Evolutionary conservation across 257 asterid species (phyloP).

Genomic region (Asclepias syriaca): DNA sequence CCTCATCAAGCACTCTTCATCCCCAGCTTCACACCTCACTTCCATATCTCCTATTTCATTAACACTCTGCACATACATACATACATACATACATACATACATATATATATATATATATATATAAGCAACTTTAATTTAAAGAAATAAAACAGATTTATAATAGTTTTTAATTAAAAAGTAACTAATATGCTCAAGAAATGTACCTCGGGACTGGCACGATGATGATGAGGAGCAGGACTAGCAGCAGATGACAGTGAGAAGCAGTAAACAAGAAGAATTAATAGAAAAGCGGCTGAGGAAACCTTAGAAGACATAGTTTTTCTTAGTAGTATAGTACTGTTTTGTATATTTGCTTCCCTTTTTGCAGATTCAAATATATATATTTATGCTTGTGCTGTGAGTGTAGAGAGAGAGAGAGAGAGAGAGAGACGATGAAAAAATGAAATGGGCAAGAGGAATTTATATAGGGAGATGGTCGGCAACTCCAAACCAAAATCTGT

Average conservation of each 20-base stretch:
- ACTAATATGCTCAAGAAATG: not conserved
- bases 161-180: no score
- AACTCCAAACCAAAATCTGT: not conserved
- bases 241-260: conserved; percentile 37
- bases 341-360: not conserved
- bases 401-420: not conserved
- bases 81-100: no score
- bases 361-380: not conserved
- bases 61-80: conserved; percentile 3
- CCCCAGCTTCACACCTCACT: conserved; percentile 43
- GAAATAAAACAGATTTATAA: no score
- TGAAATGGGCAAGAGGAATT: not conserved
- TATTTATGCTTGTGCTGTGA: not conserved
- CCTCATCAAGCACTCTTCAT: conserved; percentile 63
- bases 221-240: conserved; percentile 32
- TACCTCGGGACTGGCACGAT: conserved; percentile 12
- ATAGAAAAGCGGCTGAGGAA: conserved; percentile 25
- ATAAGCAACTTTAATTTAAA: no score
- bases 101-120: no score
- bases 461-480: conserved; percentile 8
- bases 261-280: conserved; percentile 39
- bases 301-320: conserved; percentile 22
- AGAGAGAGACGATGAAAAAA: not conserved
- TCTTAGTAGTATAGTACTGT: no score
- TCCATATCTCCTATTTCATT: conserved; percentile 12